Percentiles rank a stretch among this genome's conserved stretches.
These are phyloP conservation scores for Periconia digitata DNA, from an alignment of 2,329 filamentous ascomycete species.

Conservation along the genomic window DNA sequence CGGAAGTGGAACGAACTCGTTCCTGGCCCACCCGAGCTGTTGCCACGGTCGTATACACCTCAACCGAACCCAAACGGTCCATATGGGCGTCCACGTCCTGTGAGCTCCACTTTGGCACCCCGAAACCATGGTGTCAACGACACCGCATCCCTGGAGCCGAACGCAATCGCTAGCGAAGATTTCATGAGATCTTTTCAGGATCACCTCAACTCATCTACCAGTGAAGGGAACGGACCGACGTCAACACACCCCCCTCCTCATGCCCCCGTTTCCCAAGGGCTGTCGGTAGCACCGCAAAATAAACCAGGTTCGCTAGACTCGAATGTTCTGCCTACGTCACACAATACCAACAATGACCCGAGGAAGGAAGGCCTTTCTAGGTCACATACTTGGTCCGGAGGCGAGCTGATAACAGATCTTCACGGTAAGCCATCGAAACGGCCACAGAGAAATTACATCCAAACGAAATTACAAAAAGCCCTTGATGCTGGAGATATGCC, in stretches of 20 bases:
- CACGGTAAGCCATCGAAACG: slow-evolving; percentile 16
- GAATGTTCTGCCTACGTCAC: neutral
- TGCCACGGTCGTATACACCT: slow-evolving; percentile 31
- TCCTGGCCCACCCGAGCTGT: slow-evolving; percentile 28
- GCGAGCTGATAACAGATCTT: slow-evolving; percentile 38
- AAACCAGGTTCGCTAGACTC: neutral
- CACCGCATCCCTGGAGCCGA: slow-evolving; percentile 7
- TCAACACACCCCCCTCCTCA: neutral
- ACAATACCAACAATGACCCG: slow-evolving; percentile 7
- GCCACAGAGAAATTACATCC: slow-evolving; percentile 57
- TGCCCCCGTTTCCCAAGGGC: neutral
- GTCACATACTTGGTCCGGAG: slow-evolving; percentile 42
- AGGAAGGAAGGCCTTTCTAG: slow-evolving; percentile 32
- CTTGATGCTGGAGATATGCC: slow-evolving; percentile 83
- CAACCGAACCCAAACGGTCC: slow-evolving; percentile 7
- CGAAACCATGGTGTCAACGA: slow-evolving; percentile 4
- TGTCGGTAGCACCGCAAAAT: neutral
- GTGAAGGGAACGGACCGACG: neutral
- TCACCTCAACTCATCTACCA: neutral
- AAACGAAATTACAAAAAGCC: slow-evolving; percentile 56
- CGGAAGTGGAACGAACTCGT: slow-evolving; percentile 32
- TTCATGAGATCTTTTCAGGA: slow-evolving; percentile 1
- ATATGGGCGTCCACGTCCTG: neutral
- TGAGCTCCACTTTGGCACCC: neutral
- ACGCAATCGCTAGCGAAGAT: neutral